Conservation (phyloP, 768 basidiomycete genomes). For the Macrocybe gigantea region DNA sequence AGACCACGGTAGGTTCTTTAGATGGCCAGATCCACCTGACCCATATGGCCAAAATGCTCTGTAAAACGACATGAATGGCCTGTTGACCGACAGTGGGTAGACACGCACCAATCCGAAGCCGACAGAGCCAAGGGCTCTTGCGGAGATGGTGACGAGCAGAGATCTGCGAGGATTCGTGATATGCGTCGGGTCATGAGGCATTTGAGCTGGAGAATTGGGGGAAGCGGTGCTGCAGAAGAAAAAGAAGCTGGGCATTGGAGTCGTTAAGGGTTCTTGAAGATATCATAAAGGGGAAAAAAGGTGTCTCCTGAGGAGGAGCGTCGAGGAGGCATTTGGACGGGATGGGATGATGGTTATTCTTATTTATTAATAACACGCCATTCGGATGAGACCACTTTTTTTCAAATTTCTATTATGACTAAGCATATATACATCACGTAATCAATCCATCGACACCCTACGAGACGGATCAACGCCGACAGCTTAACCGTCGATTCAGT, state of each 20-base stretch:
- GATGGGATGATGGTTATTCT: constrained; percentile 20
- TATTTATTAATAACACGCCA: constrained; percentile 12
- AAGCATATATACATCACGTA: neutral
- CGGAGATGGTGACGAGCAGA: constrained; percentile 14
- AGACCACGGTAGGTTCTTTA: neutral
- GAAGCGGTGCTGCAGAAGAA: constrained; percentile 1
- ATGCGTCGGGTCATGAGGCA: constrained; percentile 2
- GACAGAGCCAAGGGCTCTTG: constrained; percentile 18
- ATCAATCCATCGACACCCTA: constrained; percentile 3
- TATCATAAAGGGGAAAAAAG: no score
- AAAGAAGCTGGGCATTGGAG: neutral
- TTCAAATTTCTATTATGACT: constrained; percentile 16
- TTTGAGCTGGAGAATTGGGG: constrained; percentile 4
- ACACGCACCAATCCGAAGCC: constrained; percentile 33
- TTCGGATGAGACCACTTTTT: constrained; percentile 29
- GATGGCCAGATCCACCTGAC: constrained; percentile 32
- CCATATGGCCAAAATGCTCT: constrained; percentile 42
- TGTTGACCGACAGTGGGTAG: neutral
- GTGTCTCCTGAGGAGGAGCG: constrained; percentile 2
- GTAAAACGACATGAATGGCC: constrained; percentile 3
- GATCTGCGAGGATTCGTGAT: constrained; percentile 8
- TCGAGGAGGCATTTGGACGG: constrained; percentile 4
- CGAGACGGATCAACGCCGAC: constrained; percentile 23
- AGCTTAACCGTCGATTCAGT: constrained; percentile 9
- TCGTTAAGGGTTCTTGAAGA: neutral